A percentile compares a stretch with the other conserved stretches of the same genome.
These are phyloP conservation scores for Pugionium cornutum DNA, from an alignment of 345 rosid genomes.

Conservation along the genomic window DNA sequence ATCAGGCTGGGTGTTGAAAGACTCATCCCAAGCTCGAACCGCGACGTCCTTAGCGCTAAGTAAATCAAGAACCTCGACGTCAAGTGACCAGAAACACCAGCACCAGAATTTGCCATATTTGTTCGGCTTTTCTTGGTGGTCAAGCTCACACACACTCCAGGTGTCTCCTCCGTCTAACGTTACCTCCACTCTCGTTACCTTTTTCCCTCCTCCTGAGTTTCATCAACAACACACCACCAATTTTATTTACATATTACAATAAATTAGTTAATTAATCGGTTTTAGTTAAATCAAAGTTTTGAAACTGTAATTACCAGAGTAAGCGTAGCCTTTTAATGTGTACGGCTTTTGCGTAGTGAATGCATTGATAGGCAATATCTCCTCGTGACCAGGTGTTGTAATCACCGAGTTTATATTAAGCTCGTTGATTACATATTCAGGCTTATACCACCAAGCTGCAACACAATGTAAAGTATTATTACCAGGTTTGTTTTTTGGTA, in stretches of 20 bases:
- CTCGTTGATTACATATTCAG: conserved; percentile 84
- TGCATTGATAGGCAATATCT: conserved; percentile 76
- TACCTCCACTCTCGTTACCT: conserved; percentile 90
- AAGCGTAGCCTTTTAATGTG: conserved; percentile 76
- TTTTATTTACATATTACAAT: neutral
- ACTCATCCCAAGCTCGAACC: conserved; percentile 95
- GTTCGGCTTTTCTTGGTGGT: conserved; percentile 70
- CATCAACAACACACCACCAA: neutral
- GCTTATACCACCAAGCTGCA: conserved; percentile 95
- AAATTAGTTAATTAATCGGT: neutral
- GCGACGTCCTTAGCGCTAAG: conserved; percentile 80
- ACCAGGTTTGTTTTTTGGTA: neutral
- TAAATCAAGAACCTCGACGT: conserved; percentile 78
- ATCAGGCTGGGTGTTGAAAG: conserved; percentile 90
- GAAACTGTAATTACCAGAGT: conserved; percentile 56
- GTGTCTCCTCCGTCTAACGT: conserved; percentile 92
- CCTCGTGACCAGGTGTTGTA: conserved; percentile 84
- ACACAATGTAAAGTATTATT: neutral
- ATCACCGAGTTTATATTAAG: conserved; percentile 85
- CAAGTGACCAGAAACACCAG: conserved; percentile 96
- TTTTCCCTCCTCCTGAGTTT: conserved; percentile 84
- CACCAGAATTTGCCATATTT: conserved; percentile 84
- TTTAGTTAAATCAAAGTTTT: neutral
- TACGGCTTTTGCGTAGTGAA: conserved; percentile 84
- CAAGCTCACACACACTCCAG: conserved; percentile 79